phyloP scores from a whole-genome alignment of 768 basidiomycete species.

The Pulveroboletus sp. region DNA sequence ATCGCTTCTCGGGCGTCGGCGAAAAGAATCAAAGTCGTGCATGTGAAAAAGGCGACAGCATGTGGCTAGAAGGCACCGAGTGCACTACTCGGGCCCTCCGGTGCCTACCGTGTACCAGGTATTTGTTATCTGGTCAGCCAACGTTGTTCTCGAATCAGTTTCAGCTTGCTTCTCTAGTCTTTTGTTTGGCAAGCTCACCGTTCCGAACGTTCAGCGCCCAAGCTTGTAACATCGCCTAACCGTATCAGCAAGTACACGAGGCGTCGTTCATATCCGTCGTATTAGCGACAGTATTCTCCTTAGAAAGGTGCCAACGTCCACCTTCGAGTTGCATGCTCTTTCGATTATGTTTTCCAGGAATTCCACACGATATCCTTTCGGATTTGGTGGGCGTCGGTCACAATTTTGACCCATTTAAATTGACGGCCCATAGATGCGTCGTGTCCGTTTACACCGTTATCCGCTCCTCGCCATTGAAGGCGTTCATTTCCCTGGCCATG shows the following conservation, averaged over 20 bases:
- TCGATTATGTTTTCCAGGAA: constrained; percentile 20
- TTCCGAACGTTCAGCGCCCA: constrained; percentile 3
- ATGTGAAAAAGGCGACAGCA: background rate
- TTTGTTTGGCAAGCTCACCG: constrained; percentile 8
- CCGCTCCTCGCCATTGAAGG: constrained; percentile 6
- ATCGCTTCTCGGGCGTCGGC: constrained; percentile 8
- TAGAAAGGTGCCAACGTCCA: constrained; percentile 14
- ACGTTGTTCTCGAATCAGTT: constrained; percentile 18
- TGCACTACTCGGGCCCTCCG: no score
- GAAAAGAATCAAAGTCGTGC: constrained; percentile 10
- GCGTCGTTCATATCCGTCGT: constrained; percentile 29
- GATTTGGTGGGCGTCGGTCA: constrained; percentile 3
- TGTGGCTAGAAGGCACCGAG: constrained; percentile 3
- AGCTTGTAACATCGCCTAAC: constrained; percentile 26
- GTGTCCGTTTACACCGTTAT: constrained; percentile 28
- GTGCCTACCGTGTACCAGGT: no score
- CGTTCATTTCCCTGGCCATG: constrained; percentile 5
- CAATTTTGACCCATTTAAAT: constrained; percentile 12
- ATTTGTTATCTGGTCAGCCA: no score
- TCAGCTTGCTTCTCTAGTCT: constrained; percentile 6
- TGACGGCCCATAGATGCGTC: constrained; percentile 10
- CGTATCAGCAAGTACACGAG: constrained; percentile 15
- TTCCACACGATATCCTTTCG: constrained; percentile 14
- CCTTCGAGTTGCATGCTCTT: constrained; percentile 14
- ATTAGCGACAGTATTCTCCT: constrained; percentile 19